Conservation (phyloP, 2,329 filamentous ascomycete genomes). For the Neurospora sp. region DNA sequence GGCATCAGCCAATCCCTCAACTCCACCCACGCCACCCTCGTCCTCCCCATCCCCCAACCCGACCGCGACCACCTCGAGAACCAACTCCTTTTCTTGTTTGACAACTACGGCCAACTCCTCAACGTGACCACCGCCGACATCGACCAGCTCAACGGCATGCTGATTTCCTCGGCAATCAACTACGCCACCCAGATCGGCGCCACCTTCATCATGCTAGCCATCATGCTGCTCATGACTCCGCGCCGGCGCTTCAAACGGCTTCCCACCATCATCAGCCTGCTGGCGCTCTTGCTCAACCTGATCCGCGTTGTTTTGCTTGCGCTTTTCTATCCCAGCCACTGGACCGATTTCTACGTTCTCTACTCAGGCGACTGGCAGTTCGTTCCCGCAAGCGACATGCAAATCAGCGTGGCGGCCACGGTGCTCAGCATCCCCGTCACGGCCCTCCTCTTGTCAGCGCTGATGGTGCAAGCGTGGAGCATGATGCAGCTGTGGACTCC, state of each 20-base stretch:
- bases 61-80: neutral
- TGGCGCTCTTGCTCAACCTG: conserved; percentile 49
- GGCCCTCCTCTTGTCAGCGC: conserved; percentile 34
- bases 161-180: conserved; percentile 32
- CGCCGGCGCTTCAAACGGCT: conserved; percentile 51
- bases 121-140: neutral
- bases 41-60: neutral
- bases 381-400: conserved; percentile 31
- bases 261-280: conserved; percentile 56
- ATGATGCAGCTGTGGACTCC: conserved; percentile 40
- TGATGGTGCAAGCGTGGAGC: conserved; percentile 42
- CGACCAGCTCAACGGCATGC: neutral
- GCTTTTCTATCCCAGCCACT: conserved; percentile 50
- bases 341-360: conserved; percentile 50
- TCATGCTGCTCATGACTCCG: conserved; percentile 58
- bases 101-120: neutral
- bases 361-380: conserved; percentile 43
- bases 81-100: neutral
- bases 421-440: conserved; percentile 34
- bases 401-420: conserved; percentile 29
- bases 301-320: conserved; percentile 47
- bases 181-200: conserved; percentile 64
- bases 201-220: conserved; percentile 51
- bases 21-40: neutral
- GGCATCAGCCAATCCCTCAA: neutral